phyloP scores from a whole-genome alignment of 2,329 filamentous ascomycete species.

The Xylariaceae sp. region DNA sequence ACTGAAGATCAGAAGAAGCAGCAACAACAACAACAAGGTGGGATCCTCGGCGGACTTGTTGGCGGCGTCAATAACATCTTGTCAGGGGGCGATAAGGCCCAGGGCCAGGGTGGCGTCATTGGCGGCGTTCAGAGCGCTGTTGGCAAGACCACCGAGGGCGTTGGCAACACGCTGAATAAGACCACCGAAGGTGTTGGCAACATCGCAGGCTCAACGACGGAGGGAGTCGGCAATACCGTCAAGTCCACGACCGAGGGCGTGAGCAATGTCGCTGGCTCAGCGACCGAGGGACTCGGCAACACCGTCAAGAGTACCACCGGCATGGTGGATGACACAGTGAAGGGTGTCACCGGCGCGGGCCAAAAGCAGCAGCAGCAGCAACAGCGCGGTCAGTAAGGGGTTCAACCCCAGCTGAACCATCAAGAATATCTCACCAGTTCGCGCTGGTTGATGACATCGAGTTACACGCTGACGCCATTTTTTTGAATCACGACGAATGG shows the following conservation, averaged over 20 bases:
- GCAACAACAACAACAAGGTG: slow-evolving; percentile 21
- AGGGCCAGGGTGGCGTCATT: slow-evolving; percentile 36
- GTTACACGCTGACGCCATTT: not conserved
- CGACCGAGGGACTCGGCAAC: slow-evolving; percentile 33
- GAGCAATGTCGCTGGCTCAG: slow-evolving; percentile 24
- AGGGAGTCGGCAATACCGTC: slow-evolving; percentile 23
- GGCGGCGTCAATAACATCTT: slow-evolving; percentile 35
- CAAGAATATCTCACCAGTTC: not conserved
- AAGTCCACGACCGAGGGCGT: slow-evolving; percentile 31
- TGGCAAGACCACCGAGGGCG: slow-evolving; percentile 33
- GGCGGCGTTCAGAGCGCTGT: slow-evolving; percentile 31
- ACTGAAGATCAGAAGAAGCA: slow-evolving; percentile 9
- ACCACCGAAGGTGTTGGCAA: slow-evolving; percentile 30
- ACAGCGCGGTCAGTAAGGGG: not conserved
- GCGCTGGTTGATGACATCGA: not conserved
- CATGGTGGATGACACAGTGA: slow-evolving; percentile 25
- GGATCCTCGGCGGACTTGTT: slow-evolving; percentile 34
- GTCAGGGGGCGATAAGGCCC: slow-evolving; percentile 35
- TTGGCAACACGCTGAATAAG: slow-evolving; percentile 26
- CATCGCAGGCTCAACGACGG: slow-evolving; percentile 32
- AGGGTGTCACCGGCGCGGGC: slow-evolving; percentile 21
- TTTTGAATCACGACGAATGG: not conserved
- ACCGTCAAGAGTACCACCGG: slow-evolving; percentile 27
- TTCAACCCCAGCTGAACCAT: not conserved
- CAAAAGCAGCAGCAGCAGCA: slow-evolving; percentile 12